Evolutionary conservation across 2,329 filamentous ascomycete species (phyloP).

Genomic region (Ophiocordyceps sinensis): DNA sequence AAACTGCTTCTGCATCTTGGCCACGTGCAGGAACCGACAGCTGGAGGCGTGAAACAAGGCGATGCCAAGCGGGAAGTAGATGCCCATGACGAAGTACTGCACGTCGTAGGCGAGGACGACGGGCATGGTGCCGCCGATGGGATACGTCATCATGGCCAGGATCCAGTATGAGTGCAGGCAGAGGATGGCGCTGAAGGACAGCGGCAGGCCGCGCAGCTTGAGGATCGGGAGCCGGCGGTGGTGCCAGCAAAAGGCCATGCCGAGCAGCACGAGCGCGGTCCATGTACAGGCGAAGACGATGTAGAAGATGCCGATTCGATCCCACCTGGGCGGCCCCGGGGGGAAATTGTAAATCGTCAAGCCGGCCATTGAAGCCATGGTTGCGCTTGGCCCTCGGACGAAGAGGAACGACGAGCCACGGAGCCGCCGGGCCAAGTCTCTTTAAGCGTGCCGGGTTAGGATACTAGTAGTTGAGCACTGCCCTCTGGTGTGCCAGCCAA

Average conservation of each 20-base stretch:
- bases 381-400: background rate
- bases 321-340: slow-evolving; percentile 10
- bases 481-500: too few species aligned
- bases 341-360: slow-evolving; percentile 16
- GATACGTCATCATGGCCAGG: slow-evolving; percentile 26
- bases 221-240: slow-evolving; percentile 20
- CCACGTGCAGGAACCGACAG: slow-evolving; percentile 34
- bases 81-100: slow-evolving; percentile 46
- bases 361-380: slow-evolving; percentile 1
- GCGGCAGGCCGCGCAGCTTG: slow-evolving; percentile 21
- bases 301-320: slow-evolving; percentile 15
- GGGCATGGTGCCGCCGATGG: slow-evolving; percentile 25
- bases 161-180: slow-evolving; percentile 24
- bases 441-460: too few species aligned
- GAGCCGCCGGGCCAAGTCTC: background rate
- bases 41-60: slow-evolving; percentile 44
- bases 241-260: slow-evolving; percentile 18
- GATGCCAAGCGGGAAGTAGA: slow-evolving; percentile 41
- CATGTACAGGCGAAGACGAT: slow-evolving; percentile 12
- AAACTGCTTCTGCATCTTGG: slow-evolving; percentile 30
- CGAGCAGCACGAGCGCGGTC: slow-evolving; percentile 16
- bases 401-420: background rate
- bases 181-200: slow-evolving; percentile 21
- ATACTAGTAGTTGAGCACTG: too few species aligned
- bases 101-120: slow-evolving; percentile 26